These are phyloP conservation scores for Colletotrichum sp. DNA, from an alignment of 2,329 filamentous ascomycete species.

Conservation along the genomic window DNA sequence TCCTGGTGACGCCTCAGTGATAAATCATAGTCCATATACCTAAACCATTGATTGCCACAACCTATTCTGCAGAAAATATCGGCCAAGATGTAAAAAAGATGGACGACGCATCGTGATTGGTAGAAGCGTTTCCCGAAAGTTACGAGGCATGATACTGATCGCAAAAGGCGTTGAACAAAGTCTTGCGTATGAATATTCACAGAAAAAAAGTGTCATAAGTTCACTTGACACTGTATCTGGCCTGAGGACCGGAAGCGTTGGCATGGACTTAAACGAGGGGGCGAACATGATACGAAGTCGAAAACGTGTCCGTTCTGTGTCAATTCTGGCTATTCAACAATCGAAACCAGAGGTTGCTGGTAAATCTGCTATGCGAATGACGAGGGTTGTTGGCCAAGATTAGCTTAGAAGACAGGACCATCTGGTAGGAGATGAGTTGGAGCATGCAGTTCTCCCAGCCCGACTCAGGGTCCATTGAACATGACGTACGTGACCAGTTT, in stretches of 20 bases:
- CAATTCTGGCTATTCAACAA: not conserved
- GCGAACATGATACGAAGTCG: not conserved
- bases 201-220: not conserved
- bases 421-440: not conserved
- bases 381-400: not conserved
- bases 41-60: not conserved
- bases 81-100: not conserved
- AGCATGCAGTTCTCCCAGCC: not conserved
- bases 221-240: not conserved
- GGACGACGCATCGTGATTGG: not conserved
- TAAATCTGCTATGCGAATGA: not conserved
- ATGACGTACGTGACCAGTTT: not conserved
- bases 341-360: not conserved
- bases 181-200: too few relatives aligned
- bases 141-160: not conserved
- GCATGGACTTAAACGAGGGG: not conserved
- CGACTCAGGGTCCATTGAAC: not conserved
- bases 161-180: too few relatives aligned
- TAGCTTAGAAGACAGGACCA: not conserved
- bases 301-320: rapidly evolving
- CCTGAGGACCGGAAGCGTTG: rapidly evolving
- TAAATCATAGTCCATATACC: not conserved
- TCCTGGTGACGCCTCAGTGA: not conserved
- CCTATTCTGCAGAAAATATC: not conserved
- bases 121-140: rapidly evolving